Base-by-base conservation (phyloP, 805 yeast genomes). In the Hanseniaspora jakobsenii region DNA sequence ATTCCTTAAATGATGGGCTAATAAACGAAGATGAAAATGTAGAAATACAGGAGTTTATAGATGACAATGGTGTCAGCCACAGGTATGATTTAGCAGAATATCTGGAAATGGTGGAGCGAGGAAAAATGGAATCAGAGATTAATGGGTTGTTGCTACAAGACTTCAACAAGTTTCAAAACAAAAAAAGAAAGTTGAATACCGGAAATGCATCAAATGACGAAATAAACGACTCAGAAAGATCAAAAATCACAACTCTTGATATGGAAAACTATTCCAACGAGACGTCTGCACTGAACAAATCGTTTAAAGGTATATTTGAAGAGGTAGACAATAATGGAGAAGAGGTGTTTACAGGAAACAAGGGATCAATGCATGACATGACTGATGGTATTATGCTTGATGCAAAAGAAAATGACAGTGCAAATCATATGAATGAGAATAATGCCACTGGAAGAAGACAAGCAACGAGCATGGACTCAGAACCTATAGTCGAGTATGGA, bases 261-360 rank as follows among this genome's bases (percentile, higher is more conserved):
- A 7, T 24, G 10, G 27, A 24, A 24, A 24, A 24, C 27, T n/a
- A n/a, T n/a, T n/a, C n/a, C n/a, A 24, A 24, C 27, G 10, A 24
- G 27, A 24, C 10, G 10, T 24, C 27, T 6, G 27, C 27, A 24
- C 6, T 24, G 10, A 5, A n/a, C 22, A 23, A 14, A 32, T 30
- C 17, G 23, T 32, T 32, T 12, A 40, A 27, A 28, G 44, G 44
- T 4, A 40, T 40, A 30, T 34, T 40, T 34, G 44, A 40, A 12
- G 38, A 32, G 27, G 38, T 34, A 17, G 38, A 40, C n/a, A n/a
- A n/a, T n/a, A n/a, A n/a, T n/a, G n/a, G n/a, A 2, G 17, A 26
- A 12, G 13, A 13, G 3, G 30, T 17, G 14, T n/a, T n/a, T n/a
- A n/a, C n/a, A n/a, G n/a, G n/a, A 31, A 6, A 16, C 14, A 31